phyloP scores from a whole-genome alignment of 257 asterid genomes.

The Gentiana macrophylla region DNA sequence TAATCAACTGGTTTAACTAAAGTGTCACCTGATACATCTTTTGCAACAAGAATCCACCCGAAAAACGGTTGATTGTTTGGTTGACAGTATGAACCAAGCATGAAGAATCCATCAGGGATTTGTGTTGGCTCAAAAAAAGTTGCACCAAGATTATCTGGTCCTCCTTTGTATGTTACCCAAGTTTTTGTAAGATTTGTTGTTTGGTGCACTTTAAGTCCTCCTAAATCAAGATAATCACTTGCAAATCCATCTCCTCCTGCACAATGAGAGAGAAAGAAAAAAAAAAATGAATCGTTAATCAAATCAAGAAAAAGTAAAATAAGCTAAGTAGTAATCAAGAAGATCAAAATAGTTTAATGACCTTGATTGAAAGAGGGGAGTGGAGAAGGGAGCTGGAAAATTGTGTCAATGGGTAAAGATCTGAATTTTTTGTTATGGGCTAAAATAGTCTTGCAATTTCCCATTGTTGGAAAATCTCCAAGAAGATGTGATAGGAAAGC shows the following conservation, averaged over 20 bases:
- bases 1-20: constrained; percentile 59
- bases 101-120: constrained; percentile 70
- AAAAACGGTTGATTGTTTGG: constrained; percentile 55
- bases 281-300: not conserved
- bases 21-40: constrained; percentile 36
- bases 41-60: constrained; percentile 67
- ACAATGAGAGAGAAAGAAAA: not conserved
- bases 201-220: constrained; percentile 56
- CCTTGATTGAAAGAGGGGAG: constrained; percentile 61
- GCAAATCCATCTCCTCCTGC: constrained; percentile 49
- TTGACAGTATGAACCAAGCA: constrained; percentile 74
- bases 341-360: not conserved
- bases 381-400: constrained; percentile 58
- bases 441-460: constrained; percentile 22
- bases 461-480: constrained; percentile 22
- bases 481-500: not conserved
- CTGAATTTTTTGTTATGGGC: constrained; percentile 8
- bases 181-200: constrained; percentile 38
- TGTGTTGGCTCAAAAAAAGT: constrained; percentile 67
- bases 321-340: not conserved
- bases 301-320: not conserved
- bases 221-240: constrained; percentile 57
- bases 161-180: constrained; percentile 40
- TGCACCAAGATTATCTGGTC: constrained; percentile 49
- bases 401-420: constrained; percentile 47